Evolutionary conservation across 768 basidiomycete species (phyloP).

Genomic region (Ramaria rubella): DNA sequence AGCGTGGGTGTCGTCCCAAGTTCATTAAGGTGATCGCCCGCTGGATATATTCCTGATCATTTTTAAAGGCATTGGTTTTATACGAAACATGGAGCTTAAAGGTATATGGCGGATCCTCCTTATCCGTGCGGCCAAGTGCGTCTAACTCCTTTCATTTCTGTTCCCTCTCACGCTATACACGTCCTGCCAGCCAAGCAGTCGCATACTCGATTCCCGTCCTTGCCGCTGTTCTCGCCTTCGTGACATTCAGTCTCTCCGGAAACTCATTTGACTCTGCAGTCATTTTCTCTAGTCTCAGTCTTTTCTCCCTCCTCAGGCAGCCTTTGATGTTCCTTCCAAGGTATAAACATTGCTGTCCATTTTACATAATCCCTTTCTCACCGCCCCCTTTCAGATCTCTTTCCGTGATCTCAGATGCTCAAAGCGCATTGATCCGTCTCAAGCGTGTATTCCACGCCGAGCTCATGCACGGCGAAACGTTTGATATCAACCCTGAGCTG

Average conservation of each 20-base stretch:
- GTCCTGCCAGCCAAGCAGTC: slow-evolving; percentile 37
- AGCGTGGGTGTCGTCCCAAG: slow-evolving; percentile 37
- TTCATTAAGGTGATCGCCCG: neutral
- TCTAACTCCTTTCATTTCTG: neutral
- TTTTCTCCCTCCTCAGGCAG: slow-evolving; percentile 55
- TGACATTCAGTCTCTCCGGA: slow-evolving; percentile 53
- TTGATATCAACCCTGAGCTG: slow-evolving; percentile 39
- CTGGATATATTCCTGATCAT: neutral
- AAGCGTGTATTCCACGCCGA: slow-evolving; percentile 50
- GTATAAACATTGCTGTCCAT: neutral
- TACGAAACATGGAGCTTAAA: slow-evolving; percentile 47
- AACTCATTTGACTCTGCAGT: slow-evolving; percentile 55
- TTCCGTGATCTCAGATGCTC: slow-evolving; percentile 57
- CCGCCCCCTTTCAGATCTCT: slow-evolving; percentile 33
- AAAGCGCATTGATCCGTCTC: slow-evolving; percentile 52
- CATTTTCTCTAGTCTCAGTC: slow-evolving; percentile 59
- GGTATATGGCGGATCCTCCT: slow-evolving; percentile 53
- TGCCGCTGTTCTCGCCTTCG: slow-evolving; percentile 59
- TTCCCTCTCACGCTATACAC: neutral
- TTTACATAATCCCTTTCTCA: slow-evolving; percentile 21
- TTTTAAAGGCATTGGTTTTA: slow-evolving; percentile 45
- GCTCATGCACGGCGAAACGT: slow-evolving; percentile 34
- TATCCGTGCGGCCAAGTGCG: slow-evolving; percentile 55
- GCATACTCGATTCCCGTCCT: slow-evolving; percentile 57
- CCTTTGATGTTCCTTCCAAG: slow-evolving; percentile 64